Conservation (phyloP, 2,329 filamentous ascomycete species). For the Amauroascus verrucosus region DNA sequence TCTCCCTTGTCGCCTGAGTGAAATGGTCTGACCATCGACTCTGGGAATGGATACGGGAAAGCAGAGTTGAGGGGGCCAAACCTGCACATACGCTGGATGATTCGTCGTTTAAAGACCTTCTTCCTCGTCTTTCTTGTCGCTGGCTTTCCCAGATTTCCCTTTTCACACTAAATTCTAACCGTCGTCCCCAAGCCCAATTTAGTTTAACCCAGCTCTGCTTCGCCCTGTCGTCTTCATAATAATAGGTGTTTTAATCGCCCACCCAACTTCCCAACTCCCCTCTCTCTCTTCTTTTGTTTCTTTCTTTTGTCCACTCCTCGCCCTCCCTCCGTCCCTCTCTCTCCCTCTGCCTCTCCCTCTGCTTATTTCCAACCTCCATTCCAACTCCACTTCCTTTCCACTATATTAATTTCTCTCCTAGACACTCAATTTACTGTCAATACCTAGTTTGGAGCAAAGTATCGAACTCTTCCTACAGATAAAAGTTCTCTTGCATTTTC, state of each 20-base stretch:
- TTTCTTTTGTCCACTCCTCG: not conserved
- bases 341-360: constrained; percentile 12
- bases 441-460: not conserved
- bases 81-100: not conserved
- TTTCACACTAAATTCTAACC: not conserved
- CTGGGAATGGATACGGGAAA: not conserved
- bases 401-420: not conserved
- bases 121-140: not conserved
- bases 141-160: not conserved
- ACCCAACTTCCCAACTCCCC: not conserved
- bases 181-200: constrained; percentile 4
- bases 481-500: constrained; percentile 7
- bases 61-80: not conserved
- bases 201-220: constrained; percentile 2
- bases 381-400: not conserved
- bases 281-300: not conserved
- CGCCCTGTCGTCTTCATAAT: constrained; percentile 3
- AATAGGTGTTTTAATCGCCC: constrained; percentile 2
- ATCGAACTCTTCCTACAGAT: not conserved
- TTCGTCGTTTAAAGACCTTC: not conserved
- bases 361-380: constrained; percentile 11
- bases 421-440: not conserved
- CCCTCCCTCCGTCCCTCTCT: not conserved
- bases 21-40: too few relatives aligned
- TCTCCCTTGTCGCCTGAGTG: too few relatives aligned